Evolutionary conservation across 768 basidiomycete species (phyloP).

Genomic region (Termitomyces sp.): DNA sequence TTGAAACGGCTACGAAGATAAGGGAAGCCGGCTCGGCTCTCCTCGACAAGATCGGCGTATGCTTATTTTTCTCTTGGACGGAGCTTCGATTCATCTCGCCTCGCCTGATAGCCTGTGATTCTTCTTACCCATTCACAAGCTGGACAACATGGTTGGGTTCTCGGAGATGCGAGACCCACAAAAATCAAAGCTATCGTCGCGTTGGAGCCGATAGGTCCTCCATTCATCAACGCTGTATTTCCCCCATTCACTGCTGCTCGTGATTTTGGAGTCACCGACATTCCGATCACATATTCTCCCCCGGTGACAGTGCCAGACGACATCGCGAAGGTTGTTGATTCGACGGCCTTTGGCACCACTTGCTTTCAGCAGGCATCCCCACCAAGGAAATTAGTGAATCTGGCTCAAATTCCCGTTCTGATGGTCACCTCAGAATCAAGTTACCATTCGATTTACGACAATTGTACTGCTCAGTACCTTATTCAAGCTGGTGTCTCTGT

Average conservation of each 20-base stretch:
- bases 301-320: slow-evolving; percentile 34
- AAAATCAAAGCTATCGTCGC: slow-evolving; percentile 42
- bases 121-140: slow-evolving; percentile 49
- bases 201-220: slow-evolving; percentile 46
- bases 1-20: slow-evolving; percentile 32
- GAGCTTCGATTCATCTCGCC: neutral
- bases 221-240: slow-evolving; percentile 37
- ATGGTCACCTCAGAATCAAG: slow-evolving; percentile 45
- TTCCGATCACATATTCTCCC: slow-evolving; percentile 38
- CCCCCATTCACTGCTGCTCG: slow-evolving; percentile 32
- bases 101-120: slow-evolving; percentile 32
- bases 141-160: slow-evolving; percentile 42
- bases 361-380: slow-evolving; percentile 40
- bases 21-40: slow-evolving; percentile 35
- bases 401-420: slow-evolving; percentile 38
- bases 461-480: slow-evolving; percentile 38
- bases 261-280: slow-evolving; percentile 42
- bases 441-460: slow-evolving; percentile 46
- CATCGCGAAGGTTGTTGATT: slow-evolving; percentile 22
- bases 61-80: slow-evolving; percentile 6
- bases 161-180: slow-evolving; percentile 40
- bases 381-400: slow-evolving; percentile 34
- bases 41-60: slow-evolving; percentile 43
- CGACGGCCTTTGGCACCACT: slow-evolving; percentile 25
- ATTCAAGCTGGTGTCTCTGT: slow-evolving; percentile 39